A percentile compares a stretch with the other conserved stretches of the same genome.
phyloP scores from a whole-genome alignment of 441 rosid genomes.

The Biscutella laevigata region DNA sequence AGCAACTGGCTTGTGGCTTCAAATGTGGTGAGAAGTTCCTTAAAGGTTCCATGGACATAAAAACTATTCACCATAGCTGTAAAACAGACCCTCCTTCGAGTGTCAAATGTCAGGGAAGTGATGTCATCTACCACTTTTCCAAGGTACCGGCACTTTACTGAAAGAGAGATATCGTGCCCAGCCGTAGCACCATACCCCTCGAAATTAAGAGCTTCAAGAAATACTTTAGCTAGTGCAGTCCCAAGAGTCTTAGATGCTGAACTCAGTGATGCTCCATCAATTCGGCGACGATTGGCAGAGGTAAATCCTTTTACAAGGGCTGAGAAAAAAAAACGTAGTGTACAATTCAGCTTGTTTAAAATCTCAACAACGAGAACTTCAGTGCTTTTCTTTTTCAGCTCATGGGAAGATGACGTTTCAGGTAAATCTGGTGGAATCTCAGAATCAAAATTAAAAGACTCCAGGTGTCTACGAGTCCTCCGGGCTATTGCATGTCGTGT shows the following conservation, averaged over 20 bases:
- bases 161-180: constrained; percentile 50
- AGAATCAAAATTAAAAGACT: constrained; percentile 65
- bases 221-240: constrained; percentile 72
- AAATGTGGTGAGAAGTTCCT: constrained; percentile 83
- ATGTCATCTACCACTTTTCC: constrained; percentile 91
- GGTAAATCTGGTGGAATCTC: constrained; percentile 50
- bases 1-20: constrained; percentile 92
- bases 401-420: constrained; percentile 52
- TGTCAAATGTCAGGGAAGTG: constrained; percentile 71
- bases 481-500: constrained; percentile 82
- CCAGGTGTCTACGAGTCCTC: constrained; percentile 75
- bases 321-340: constrained; percentile 67
- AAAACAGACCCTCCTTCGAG: constrained; percentile 73
- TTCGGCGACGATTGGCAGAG: constrained; percentile 87
- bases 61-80: constrained; percentile 81
- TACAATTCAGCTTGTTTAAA: constrained; percentile 65
- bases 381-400: constrained; percentile 70
- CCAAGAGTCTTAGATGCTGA: constrained; percentile 86
- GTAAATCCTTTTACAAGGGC: constrained; percentile 92
- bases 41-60: constrained; percentile 85
- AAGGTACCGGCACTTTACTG: constrained; percentile 87
- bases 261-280: constrained; percentile 65
- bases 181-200: constrained; percentile 53
- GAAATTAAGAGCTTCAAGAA: constrained; percentile 79
- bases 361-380: constrained; percentile 64